phyloP scores from a whole-genome alignment of 148 eudicot genomes.

The Vaccinium myrtillus region DNA sequence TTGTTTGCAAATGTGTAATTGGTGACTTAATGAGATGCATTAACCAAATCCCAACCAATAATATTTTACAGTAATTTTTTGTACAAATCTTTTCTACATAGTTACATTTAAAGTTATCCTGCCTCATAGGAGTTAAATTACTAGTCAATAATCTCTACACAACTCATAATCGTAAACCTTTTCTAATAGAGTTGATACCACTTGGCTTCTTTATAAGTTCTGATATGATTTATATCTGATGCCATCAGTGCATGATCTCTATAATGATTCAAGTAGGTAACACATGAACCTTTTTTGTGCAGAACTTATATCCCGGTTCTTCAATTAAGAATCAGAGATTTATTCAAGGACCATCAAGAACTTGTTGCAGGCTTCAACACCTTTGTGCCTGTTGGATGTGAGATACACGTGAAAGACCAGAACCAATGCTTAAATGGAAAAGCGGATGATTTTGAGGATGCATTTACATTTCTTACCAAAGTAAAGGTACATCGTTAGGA shows the following conservation, averaged over 20 bases:
- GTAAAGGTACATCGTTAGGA: slow-evolving; percentile 9
- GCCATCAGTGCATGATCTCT: not conserved
- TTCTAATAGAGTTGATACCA: not conserved
- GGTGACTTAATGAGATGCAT: not conserved
- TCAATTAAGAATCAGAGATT: not conserved
- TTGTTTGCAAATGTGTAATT: too few relatives aligned
- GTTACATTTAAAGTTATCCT: too few relatives aligned
- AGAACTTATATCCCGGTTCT: not conserved
- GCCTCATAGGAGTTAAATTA: too few relatives aligned
- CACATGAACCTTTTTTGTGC: not conserved
- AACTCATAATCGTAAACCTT: not conserved
- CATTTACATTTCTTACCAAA: not conserved
- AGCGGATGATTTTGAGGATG: not conserved
- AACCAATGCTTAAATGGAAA: not conserved
- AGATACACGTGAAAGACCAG: not conserved
- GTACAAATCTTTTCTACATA: not conserved
- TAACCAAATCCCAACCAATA: not conserved
- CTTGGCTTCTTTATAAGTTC: not conserved
- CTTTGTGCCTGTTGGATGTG: slow-evolving; percentile 7
- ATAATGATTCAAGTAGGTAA: not conserved
- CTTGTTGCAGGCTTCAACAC: slow-evolving; percentile 2
- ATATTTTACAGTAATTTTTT: too few relatives aligned
- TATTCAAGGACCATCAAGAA: slow-evolving; percentile 7
- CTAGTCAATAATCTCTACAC: not conserved
- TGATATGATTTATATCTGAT: not conserved